phyloP scores from a whole-genome alignment of 208 protist species.

The Acanthamoeba healyi region DNA sequence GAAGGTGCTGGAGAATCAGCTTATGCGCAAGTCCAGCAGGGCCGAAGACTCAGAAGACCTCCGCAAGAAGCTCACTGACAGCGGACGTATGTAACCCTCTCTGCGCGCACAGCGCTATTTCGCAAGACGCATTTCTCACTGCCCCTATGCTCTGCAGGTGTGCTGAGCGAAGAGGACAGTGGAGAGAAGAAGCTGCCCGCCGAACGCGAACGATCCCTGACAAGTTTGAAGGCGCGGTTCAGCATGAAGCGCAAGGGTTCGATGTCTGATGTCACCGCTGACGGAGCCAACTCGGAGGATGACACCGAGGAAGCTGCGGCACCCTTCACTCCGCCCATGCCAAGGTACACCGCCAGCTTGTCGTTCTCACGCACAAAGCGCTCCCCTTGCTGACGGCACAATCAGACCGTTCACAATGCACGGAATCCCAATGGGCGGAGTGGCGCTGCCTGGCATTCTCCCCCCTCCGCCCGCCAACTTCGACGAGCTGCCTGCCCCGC shows the following conservation, averaged over 20 bases:
- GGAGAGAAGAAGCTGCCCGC: conserved; percentile 48
- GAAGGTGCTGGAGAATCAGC: conserved; percentile 34
- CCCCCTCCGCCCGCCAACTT: not conserved
- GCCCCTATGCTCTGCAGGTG: not conserved
- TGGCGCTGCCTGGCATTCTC: conserved; percentile 5
- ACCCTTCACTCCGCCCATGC: not conserved
- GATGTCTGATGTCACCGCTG: conserved; percentile 3
- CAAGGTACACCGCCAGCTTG: not conserved
- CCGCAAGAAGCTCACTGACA: conserved; percentile 29
- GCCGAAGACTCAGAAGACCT: not conserved
- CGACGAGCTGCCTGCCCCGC: conserved; percentile 49
- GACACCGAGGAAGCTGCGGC: conserved; percentile 15
- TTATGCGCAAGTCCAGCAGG: conserved; percentile 16
- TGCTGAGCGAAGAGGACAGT: conserved; percentile 35
- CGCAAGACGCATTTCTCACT: not conserved
- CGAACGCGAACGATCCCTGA: not conserved
- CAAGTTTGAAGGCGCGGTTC: conserved; percentile 22
- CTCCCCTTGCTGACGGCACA: not conserved
- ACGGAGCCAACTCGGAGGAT: not conserved
- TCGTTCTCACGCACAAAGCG: not conserved
- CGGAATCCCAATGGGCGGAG: conserved; percentile 41
- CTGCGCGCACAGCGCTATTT: not conserved
- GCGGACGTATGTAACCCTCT: not conserved
- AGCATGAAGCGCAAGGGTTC: conserved; percentile 46
- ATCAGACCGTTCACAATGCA: not conserved